Percentiles rank a stretch among this genome's conserved stretches.
These are phyloP conservation scores for Aspergillus pseudoglaucus DNA, from an alignment of 2,329 filamentous ascomycete genomes.

Conservation along the genomic window DNA sequence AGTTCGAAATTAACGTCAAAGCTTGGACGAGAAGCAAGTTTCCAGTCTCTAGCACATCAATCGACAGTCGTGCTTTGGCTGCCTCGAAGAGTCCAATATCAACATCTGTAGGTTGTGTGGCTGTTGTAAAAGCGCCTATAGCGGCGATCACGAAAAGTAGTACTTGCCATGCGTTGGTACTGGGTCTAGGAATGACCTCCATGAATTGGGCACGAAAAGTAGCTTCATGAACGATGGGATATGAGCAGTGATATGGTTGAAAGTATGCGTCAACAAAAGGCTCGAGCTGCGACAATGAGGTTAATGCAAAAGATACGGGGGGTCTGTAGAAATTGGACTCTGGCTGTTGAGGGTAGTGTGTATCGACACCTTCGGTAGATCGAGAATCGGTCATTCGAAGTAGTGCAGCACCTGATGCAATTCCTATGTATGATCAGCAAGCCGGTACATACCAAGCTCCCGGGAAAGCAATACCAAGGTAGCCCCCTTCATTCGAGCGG, in stretches of 20 bases:
- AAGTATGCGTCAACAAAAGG: slow-evolving; percentile 32
- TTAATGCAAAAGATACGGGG: slow-evolving; percentile 4
- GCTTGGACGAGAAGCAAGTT: slow-evolving; percentile 37
- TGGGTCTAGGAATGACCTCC: slow-evolving; percentile 28
- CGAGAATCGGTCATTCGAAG: slow-evolving; percentile 9
- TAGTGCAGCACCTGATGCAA: slow-evolving; percentile 12
- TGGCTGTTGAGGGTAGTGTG: neutral
- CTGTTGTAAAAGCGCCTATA: slow-evolving; percentile 27
- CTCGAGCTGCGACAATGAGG: slow-evolving; percentile 7
- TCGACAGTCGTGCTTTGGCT: slow-evolving; percentile 31
- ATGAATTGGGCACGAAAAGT: slow-evolving; percentile 35
- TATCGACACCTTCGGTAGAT: neutral
- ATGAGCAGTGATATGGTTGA: slow-evolving; percentile 29
- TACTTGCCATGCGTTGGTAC: slow-evolving; percentile 27
- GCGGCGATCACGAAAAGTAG: slow-evolving; percentile 31
- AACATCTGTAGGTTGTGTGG: slow-evolving; percentile 16
- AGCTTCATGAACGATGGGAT: slow-evolving; percentile 36
- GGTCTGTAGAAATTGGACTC: neutral
- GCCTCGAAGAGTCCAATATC: slow-evolving; percentile 33
- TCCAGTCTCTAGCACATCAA: slow-evolving; percentile 34
- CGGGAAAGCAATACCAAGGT: slow-evolving; percentile 8
- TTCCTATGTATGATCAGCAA: slow-evolving; percentile 3
- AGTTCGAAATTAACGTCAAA: slow-evolving; percentile 35
- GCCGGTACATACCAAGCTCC: neutral
- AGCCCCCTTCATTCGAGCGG: slow-evolving; percentile 7